phyloP scores from a whole-genome alignment of 176 grass and related monocot genomes.

The Tillandsia leiboldiana region DNA sequence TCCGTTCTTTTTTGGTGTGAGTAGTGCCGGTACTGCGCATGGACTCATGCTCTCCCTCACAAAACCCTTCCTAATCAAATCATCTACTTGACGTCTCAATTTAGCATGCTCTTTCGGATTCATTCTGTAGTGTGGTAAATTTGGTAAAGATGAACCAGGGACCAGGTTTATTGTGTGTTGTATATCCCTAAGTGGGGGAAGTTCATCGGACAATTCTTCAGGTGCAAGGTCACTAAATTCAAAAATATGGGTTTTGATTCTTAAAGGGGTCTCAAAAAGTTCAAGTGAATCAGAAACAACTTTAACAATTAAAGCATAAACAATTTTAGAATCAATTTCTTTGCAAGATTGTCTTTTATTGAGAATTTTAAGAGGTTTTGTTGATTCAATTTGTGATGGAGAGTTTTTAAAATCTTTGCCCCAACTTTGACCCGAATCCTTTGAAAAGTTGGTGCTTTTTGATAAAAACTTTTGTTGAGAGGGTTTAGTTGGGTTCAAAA shows the following conservation, averaged over 20 bases:
- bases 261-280: not conserved
- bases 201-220: not conserved
- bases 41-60: constrained; percentile 16
- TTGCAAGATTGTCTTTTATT: not conserved
- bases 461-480: not conserved
- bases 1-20: not conserved
- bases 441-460: not conserved
- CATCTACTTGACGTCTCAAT: constrained; percentile 1
- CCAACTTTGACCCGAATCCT: not conserved
- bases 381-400: not conserved
- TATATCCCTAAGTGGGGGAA: not conserved
- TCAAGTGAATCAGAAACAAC: not conserved
- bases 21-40: not conserved
- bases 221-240: not conserved
- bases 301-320: not conserved
- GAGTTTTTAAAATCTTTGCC: not conserved
- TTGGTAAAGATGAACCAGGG: not conserved
- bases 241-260: not conserved
- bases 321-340: not conserved
- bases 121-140: not conserved
- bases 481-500: not conserved
- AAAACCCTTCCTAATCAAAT: constrained; percentile 6
- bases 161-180: constrained; percentile 7
- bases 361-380: not conserved
- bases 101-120: not conserved